These are phyloP conservation scores for Candida nitratophila DNA, from an alignment of 805 yeast genomes.

Conservation along the genomic window DNA sequence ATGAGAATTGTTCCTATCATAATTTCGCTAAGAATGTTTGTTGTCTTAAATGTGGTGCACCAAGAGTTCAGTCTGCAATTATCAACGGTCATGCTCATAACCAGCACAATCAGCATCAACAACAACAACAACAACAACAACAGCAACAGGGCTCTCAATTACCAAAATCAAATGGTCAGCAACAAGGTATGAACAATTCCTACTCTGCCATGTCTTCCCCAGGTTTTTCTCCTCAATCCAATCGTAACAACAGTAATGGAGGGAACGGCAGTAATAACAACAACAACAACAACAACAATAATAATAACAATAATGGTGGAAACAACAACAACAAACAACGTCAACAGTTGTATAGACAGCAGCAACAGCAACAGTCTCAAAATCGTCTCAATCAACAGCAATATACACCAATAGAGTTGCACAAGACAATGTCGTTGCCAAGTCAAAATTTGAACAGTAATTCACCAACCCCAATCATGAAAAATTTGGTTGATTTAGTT, in stretches of 20 bases:
- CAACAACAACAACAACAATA: conserved; percentile 4
- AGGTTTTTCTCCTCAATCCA: conserved; percentile 1
- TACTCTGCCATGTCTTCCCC: conserved; percentile 1
- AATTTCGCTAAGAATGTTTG: conserved; percentile 86
- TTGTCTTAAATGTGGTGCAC: conserved; percentile 84
- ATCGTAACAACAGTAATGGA: conserved; percentile 1
- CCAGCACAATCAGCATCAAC: conserved; percentile 9
- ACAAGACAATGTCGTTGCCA: conserved; percentile 9
- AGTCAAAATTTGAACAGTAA: background rate
- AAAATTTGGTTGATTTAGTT: background rate
- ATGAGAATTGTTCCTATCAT: conserved; percentile 76
- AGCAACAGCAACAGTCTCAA: conserved; percentile 3
- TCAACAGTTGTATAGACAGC: conserved; percentile 6
- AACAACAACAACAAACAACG: conserved; percentile 6
- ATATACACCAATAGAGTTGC: conserved; percentile 6
- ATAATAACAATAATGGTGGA: background rate
- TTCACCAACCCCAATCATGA: background rate
- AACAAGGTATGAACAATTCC: background rate
- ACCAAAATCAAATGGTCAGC: background rate
- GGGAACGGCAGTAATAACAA: background rate
- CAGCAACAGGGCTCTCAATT: conserved; percentile 1
- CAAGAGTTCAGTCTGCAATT: conserved; percentile 35
- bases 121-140: too few relatives aligned
- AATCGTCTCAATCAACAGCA: background rate
- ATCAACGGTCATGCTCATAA: conserved; percentile 23